Evolutionary conservation across 768 basidiomycete species (phyloP).

Genomic region (Agaricus blazei): DNA sequence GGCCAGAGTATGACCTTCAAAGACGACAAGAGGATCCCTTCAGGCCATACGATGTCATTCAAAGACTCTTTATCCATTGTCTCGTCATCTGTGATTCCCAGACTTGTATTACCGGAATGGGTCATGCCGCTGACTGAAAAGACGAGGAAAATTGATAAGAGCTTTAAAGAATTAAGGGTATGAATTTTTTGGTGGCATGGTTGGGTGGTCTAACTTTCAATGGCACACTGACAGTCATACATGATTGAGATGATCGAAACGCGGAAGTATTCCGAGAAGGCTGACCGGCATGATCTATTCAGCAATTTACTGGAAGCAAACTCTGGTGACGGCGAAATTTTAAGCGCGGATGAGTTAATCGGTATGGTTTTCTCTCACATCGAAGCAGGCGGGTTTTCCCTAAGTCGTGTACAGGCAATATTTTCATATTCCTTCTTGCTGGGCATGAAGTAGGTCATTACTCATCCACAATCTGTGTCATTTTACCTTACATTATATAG

Average conservation of each 20-base stretch:
- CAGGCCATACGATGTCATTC: slow-evolving; percentile 43
- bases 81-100: slow-evolving; percentile 29
- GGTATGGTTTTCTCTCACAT: slow-evolving; percentile 14
- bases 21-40: slow-evolving; percentile 30
- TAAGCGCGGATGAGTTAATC: slow-evolving; percentile 36
- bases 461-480: not conserved
- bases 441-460: slow-evolving; percentile 43
- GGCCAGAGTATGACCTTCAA: slow-evolving; percentile 46
- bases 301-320: slow-evolving; percentile 46
- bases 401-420: slow-evolving; percentile 24
- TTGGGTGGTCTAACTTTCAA: not conserved
- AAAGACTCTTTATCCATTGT: slow-evolving; percentile 44
- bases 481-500: slow-evolving; percentile 12
- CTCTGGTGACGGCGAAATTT: slow-evolving; percentile 24
- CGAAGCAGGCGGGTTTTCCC: too few species aligned
- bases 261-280: slow-evolving; percentile 29
- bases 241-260: slow-evolving; percentile 48
- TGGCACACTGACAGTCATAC: slow-evolving; percentile 21
- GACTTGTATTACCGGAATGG: slow-evolving; percentile 34
- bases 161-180: slow-evolving; percentile 36
- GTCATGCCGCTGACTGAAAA: slow-evolving; percentile 29
- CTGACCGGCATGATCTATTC: slow-evolving; percentile 43
- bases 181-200: slow-evolving; percentile 4
- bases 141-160: slow-evolving; percentile 23
- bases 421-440: slow-evolving; percentile 46